Evolutionary conservation across 176 grass and related monocot genomes (phyloP).

Genomic region (Raddia guianensis): DNA sequence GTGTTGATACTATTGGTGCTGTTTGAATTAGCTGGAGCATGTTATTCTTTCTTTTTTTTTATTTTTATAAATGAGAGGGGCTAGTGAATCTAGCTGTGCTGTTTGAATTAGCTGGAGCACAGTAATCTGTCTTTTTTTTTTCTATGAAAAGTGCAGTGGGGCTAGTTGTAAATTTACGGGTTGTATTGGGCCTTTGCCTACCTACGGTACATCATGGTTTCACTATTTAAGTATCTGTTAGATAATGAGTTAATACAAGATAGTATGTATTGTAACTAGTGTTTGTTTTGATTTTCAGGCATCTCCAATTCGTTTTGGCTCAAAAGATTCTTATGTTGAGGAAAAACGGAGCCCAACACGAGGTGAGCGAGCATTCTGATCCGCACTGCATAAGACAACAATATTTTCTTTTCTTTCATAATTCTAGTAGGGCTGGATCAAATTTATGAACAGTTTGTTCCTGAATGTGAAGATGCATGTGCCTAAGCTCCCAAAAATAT

Average conservation of each 20-base stretch:
- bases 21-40: conserved; percentile 21
- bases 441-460: neutral
- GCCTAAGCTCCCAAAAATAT: neutral
- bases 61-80: neutral
- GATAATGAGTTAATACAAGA: neutral
- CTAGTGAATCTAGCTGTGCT: neutral
- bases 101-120: conserved; percentile 6
- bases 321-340: conserved; percentile 49
- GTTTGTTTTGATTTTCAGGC: conserved; percentile 44
- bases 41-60: neutral
- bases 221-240: neutral
- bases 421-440: neutral
- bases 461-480: neutral
- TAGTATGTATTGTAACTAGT: neutral
- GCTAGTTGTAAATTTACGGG: neutral
- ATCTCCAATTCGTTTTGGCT: conserved; percentile 46
- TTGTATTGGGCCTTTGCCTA: conserved; percentile 1
- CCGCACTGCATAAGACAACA: neutral
- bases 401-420: conserved; percentile 14
- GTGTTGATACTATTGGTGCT: neutral
- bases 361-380: conserved; percentile 49
- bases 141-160: neutral
- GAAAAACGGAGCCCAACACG: conserved; percentile 69
- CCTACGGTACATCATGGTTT: neutral
- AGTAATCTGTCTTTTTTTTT: neutral